Evolutionary conservation across 2,329 filamentous ascomycete species (phyloP).

Genomic region (Aschersonia sp.): DNA sequence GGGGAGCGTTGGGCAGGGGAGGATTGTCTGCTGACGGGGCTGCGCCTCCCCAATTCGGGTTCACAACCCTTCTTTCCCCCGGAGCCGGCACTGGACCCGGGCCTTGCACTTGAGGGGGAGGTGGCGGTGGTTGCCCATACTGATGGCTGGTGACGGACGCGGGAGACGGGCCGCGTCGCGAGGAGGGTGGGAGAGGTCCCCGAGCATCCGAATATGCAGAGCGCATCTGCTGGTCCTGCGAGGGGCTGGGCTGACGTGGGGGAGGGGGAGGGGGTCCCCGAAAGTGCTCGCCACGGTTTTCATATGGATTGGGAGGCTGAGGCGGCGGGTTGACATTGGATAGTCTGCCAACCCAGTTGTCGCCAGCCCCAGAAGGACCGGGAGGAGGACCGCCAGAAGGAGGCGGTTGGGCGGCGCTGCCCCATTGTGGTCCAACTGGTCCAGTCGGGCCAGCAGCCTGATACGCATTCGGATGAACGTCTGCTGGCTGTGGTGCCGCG

Average conservation of each 20-base stretch:
- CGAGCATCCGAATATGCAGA: constrained; percentile 41
- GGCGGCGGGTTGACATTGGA: constrained; percentile 67
- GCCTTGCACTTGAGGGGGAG: constrained; percentile 23
- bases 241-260: constrained; percentile 61
- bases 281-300: constrained; percentile 50
- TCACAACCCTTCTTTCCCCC: constrained; percentile 38
- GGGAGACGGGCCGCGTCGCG: constrained; percentile 35
- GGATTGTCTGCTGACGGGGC: constrained; percentile 25
- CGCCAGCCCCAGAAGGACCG: constrained; percentile 41
- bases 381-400: constrained; percentile 42
- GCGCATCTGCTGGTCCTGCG: constrained; percentile 47
- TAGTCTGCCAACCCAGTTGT: constrained; percentile 48
- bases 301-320: constrained; percentile 69
- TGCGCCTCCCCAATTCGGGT: constrained; percentile 45
- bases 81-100: constrained; percentile 24
- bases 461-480: constrained; percentile 91
- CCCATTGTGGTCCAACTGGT: constrained; percentile 81
- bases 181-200: constrained; percentile 20
- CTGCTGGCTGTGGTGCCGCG: constrained; percentile 77
- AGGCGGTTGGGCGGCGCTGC: constrained; percentile 51
- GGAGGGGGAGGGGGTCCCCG: constrained; percentile 53
- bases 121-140: constrained; percentile 25
- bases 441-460: constrained; percentile 69
- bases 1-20: constrained; percentile 21
- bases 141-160: constrained; percentile 23